Conservation (phyloP, 164 flowering plant genomes). For the Macadamia integrifolia region DNA sequence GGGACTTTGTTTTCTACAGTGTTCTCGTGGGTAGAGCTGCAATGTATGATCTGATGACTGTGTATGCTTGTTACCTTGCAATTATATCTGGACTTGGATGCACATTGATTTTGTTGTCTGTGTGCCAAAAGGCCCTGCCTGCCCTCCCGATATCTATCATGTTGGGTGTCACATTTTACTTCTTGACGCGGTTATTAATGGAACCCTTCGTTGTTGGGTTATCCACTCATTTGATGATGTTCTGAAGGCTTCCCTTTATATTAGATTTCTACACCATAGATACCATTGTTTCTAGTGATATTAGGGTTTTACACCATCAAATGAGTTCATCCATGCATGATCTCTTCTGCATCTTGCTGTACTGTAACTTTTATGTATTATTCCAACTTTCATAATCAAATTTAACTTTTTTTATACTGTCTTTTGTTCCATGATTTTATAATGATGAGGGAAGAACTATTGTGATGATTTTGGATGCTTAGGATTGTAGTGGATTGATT, state of each 20-base stretch:
- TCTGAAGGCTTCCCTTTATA: constrained; percentile 22
- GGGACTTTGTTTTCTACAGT: constrained; percentile 89
- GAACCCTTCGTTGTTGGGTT: constrained; percentile 88
- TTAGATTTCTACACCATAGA: background rate
- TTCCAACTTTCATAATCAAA: no score
- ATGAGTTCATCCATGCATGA: no score
- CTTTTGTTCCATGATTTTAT: no score
- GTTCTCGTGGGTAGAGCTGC: constrained; percentile 98
- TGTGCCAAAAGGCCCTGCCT: constrained; percentile 73
- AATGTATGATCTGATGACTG: constrained; percentile 96
- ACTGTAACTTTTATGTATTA: no score
- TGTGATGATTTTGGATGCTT: no score
- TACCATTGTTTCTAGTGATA: constrained; percentile 3
- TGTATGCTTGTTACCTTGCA: constrained; percentile 95
- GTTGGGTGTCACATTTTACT: constrained; percentile 76
- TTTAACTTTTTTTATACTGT: no score
- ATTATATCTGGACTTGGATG: constrained; percentile 90
- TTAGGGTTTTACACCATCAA: background rate
- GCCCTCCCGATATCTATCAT: constrained; percentile 89
- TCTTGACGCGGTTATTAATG: constrained; percentile 84
- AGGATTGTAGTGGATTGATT: no score
- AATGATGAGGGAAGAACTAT: no score
- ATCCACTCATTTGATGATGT: constrained; percentile 79
- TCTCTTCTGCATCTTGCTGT: no score
- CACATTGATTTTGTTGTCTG: constrained; percentile 79